Conservation (phyloP, 139 green algal genomes). For the Chara braunii region DNA sequence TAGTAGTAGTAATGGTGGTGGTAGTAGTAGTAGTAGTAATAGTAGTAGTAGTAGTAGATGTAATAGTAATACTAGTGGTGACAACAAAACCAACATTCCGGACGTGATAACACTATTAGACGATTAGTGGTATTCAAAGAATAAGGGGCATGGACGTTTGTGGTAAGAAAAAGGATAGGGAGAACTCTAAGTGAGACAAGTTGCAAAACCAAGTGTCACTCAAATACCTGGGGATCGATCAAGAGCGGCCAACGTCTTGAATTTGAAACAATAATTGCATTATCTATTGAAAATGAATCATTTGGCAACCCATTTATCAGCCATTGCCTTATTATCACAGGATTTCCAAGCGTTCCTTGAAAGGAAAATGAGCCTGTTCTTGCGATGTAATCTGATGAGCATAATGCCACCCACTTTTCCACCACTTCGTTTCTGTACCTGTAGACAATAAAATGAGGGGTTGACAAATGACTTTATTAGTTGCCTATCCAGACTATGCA, state of each 20-base stretch:
- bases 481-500: too few species aligned
- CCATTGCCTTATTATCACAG: constrained; percentile 44
- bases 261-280: constrained; percentile 46
- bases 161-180: too few species aligned
- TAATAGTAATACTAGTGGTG: too few species aligned
- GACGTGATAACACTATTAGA: too few species aligned
- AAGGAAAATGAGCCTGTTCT: constrained; percentile 19
- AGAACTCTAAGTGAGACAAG: too few species aligned
- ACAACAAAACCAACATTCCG: too few species aligned
- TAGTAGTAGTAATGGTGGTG: too few species aligned
- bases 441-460: neutral
- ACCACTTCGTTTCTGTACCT: constrained; percentile 31
- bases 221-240: constrained; percentile 50
- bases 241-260: constrained; percentile 44
- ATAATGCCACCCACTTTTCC: constrained; percentile 22
- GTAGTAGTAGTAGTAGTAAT: too few species aligned
- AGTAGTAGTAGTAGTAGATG: too few species aligned
- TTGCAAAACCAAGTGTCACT: too few species aligned
- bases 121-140: too few species aligned
- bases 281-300: constrained; percentile 44
- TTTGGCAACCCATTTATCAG: constrained; percentile 43
- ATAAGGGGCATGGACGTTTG: too few species aligned
- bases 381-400: constrained; percentile 27
- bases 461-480: neutral
- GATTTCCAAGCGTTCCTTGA: constrained; percentile 26